These are phyloP conservation scores for Laguncularia racemosa DNA, from an alignment of 345 rosid species.

Conservation along the genomic window DNA sequence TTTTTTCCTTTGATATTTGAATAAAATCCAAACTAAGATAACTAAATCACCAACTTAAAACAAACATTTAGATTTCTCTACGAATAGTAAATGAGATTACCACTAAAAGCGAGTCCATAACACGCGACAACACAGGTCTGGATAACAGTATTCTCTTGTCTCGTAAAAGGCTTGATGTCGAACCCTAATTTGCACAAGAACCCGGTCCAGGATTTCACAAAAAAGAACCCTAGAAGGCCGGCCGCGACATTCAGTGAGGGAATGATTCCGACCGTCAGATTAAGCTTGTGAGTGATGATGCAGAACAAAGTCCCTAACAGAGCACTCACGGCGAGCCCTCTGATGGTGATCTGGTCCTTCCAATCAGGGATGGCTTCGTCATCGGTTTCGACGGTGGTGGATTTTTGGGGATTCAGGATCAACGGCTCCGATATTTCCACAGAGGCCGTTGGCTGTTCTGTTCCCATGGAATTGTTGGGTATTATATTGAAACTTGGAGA, in stretches of 20 bases:
- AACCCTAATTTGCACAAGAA: slow-evolving; percentile 54
- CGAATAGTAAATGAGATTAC: slow-evolving; percentile 21
- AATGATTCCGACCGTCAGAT: slow-evolving; percentile 84
- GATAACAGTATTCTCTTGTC: slow-evolving; percentile 89
- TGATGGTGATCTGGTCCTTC: slow-evolving; percentile 85
- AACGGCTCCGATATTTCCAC: slow-evolving; percentile 45
- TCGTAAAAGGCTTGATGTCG: slow-evolving; percentile 57
- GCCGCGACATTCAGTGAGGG: slow-evolving; percentile 93
- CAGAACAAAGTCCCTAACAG: slow-evolving; percentile 67
- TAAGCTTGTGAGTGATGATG: slow-evolving; percentile 83
- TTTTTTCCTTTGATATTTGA: too few relatives aligned
- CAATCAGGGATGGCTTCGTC: slow-evolving; percentile 60
- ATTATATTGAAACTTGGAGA: too few relatives aligned
- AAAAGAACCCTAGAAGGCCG: slow-evolving; percentile 87
- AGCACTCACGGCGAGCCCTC: slow-evolving; percentile 70
- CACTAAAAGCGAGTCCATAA: slow-evolving; percentile 89
- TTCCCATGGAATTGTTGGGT: slow-evolving; percentile 35
- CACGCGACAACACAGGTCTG: slow-evolving; percentile 98
- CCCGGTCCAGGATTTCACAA: slow-evolving; percentile 85
- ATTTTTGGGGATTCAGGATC: slow-evolving; percentile 22
- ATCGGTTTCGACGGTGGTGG: slow-evolving; percentile 2
- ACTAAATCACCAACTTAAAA: neutral
- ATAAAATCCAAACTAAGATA: too few relatives aligned
- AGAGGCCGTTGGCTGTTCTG: slow-evolving; percentile 26
- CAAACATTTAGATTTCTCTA: too few relatives aligned